Evolutionary conservation across 495 filamentous ascomycete genomes (phyloP).

Genomic region (Penicillium ucsense): DNA sequence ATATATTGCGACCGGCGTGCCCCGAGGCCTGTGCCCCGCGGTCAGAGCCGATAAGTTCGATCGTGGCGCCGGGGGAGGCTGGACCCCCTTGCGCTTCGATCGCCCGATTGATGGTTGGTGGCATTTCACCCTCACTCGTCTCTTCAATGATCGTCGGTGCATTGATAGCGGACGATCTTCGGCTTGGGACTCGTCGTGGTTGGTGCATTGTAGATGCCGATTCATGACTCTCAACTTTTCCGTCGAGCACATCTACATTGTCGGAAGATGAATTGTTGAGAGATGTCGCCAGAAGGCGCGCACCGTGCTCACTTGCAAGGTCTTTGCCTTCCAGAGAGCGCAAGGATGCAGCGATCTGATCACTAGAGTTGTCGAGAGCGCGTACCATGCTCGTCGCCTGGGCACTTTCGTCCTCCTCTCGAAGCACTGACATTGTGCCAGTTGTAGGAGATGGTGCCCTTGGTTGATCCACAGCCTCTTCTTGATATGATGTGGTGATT

Average conservation of each 20-base stretch:
- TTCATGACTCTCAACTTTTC: conserved; percentile 27
- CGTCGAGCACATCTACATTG: conserved; percentile 28
- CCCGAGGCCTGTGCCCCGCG: conserved; percentile 10
- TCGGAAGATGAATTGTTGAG: conserved; percentile 13
- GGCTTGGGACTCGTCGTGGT: conserved; percentile 26
- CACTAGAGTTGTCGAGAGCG: conserved; percentile 5
- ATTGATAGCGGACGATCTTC: conserved; percentile 15
- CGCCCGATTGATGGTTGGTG: conserved; percentile 11
- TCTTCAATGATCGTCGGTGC: conserved; percentile 19
- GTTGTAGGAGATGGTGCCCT: conserved; percentile 7
- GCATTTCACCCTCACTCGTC: conserved; percentile 14
- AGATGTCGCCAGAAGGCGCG: conserved; percentile 15
- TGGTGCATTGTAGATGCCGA: conserved; percentile 21
- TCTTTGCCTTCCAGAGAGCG: conserved; percentile 11
- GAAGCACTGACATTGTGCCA: conserved; percentile 16
- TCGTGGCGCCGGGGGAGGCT: conserved; percentile 11
- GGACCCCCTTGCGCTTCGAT: conserved; percentile 23
- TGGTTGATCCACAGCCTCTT: conserved; percentile 3
- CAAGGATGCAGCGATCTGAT: conserved; percentile 15
- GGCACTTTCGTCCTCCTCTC: conserved; percentile 16
- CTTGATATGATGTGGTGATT: conserved; percentile 9
- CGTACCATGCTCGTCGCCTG: neutral
- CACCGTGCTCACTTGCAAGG: conserved; percentile 12
- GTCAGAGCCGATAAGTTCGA: conserved; percentile 18
- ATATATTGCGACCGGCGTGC: conserved; percentile 14